Conservation (phyloP, 2,329 filamentous ascomycete species). For the Trichothecium sympodiale region DNA sequence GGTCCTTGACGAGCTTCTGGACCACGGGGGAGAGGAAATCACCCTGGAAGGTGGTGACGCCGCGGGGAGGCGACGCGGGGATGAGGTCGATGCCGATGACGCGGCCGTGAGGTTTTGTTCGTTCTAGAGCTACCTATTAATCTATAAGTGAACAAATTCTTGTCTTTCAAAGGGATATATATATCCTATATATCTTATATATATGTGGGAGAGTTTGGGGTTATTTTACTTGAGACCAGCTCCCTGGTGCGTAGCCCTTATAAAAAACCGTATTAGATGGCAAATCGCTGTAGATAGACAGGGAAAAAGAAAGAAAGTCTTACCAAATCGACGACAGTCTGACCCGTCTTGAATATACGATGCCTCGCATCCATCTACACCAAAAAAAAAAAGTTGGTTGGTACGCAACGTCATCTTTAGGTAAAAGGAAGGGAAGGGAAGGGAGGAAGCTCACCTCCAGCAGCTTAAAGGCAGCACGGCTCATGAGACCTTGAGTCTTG, state of each 20-base stretch:
- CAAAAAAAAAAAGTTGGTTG: background rate
- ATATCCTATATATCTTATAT: too few species aligned
- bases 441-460: conserved; percentile 53
- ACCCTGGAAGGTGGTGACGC: conserved; percentile 90
- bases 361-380: conserved; percentile 73
- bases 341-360: conserved; percentile 63
- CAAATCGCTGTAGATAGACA: too few species aligned
- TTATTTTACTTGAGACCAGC: conserved; percentile 52
- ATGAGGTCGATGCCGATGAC: conserved; percentile 92
- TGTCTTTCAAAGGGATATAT: too few species aligned
- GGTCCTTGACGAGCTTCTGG: conserved; percentile 65
- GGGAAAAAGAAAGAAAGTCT: conserved; percentile 11
- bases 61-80: conserved; percentile 78
- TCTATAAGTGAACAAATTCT: background rate
- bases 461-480: conserved; percentile 86
- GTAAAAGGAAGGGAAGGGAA: background rate
- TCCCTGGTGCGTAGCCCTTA: conserved; percentile 68
- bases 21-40: conserved; percentile 73
- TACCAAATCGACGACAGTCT: conserved; percentile 86
- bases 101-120: conserved; percentile 63
- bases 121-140: conserved; percentile 68
- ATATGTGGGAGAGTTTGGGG: too few species aligned
- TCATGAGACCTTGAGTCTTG: conserved; percentile 70
- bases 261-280: too few species aligned
- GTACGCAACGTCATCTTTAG: background rate